Evolutionary conservation across 768 basidiomycete genomes (phyloP).

Genomic region (Termitomyces bulborhizus): DNA sequence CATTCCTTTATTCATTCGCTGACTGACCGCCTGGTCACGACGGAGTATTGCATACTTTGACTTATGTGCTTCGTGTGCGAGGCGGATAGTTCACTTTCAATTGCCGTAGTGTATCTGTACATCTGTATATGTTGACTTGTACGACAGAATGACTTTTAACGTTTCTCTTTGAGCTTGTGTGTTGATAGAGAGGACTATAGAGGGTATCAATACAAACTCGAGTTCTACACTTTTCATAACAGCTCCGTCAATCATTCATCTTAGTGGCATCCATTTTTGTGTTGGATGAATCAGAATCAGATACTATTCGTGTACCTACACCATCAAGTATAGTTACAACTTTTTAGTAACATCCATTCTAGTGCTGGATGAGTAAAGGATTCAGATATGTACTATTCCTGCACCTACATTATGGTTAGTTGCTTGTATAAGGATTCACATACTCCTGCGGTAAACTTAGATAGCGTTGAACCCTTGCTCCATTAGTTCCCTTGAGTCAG

Average conservation of each 20-base stretch:
- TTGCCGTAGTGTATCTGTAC: constrained; percentile 11
- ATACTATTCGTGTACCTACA: too few species aligned
- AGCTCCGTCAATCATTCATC: background rate
- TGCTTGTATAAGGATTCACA: too few species aligned
- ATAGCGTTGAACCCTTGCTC: too few species aligned
- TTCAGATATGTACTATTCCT: too few species aligned
- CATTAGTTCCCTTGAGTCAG: too few species aligned
- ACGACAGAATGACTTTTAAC: background rate
- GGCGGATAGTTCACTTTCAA: background rate
- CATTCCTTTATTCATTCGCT: constrained; percentile 1
- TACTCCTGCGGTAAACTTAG: too few species aligned
- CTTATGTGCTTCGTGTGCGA: background rate
- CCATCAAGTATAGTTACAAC: too few species aligned
- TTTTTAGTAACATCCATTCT: background rate
- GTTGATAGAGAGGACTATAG: background rate
- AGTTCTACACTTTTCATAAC: background rate
- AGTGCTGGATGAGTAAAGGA: background rate
- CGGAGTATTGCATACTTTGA: background rate
- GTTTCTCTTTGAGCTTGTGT: background rate
- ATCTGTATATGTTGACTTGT: background rate
- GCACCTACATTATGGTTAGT: too few species aligned
- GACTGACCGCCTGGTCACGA: background rate
- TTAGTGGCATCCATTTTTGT: background rate
- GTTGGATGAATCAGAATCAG: background rate
- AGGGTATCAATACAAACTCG: too few species aligned